phyloP scores from a whole-genome alignment of 306 rosid species.

The Malus domestica region ASM211411v1 NC_041796.1:28251501-28252000 shows the following conservation, averaged over 20 bases:
- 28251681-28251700: neutral
- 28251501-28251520: neutral
- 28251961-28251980: conserved; percentile 4
- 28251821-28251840: neutral
- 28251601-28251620: too few relatives aligned
- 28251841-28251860: conserved; percentile 65
- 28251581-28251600: too few relatives aligned
- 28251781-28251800: neutral
- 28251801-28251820: neutral
- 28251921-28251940: conserved; percentile 82
- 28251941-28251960: conserved; percentile 65
- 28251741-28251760: neutral
- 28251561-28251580: neutral
- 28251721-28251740: neutral
- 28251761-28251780: neutral
- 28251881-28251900: conserved; percentile 82
- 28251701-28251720: neutral
- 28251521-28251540: neutral
- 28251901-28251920: conserved; percentile 63
- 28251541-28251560: neutral
- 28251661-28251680: neutral
- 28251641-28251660: neutral
- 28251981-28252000: conserved; percentile 5
- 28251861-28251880: conserved; percentile 98
- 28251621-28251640: neutral